phyloP scores from a whole-genome alignment of 23 red algal genomes.

The Gracilaria gracilis region DNA sequence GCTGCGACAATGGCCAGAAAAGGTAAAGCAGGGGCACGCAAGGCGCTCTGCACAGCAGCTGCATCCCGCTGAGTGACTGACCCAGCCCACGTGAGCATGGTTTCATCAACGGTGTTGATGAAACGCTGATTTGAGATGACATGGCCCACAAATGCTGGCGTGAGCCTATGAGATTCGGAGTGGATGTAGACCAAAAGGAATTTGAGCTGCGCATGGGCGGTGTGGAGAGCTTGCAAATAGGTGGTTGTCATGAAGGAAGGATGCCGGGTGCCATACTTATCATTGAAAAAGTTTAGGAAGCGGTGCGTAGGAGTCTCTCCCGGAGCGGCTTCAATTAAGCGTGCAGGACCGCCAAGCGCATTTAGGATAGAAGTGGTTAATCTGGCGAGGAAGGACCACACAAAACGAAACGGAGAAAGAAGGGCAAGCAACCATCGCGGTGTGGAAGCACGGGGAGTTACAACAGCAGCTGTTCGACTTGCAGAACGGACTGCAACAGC shows the following conservation, averaged over 20 bases:
- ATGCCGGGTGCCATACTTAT: constrained; percentile 36
- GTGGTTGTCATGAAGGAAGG: constrained; percentile 50
- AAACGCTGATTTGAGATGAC: constrained; percentile 68
- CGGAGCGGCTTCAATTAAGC: constrained; percentile 58
- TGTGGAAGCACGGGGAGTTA: neutral
- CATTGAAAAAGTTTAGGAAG: constrained; percentile 62
- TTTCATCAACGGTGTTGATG: constrained; percentile 67
- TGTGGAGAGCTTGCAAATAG: constrained; percentile 45
- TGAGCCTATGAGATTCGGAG: constrained; percentile 77
- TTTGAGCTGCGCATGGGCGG: constrained; percentile 66
- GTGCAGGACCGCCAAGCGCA: constrained; percentile 44
- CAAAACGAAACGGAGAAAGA: constrained; percentile 58
- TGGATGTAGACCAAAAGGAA: constrained; percentile 95
- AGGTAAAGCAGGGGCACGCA: constrained; percentile 76
- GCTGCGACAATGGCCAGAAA: constrained; percentile 86
- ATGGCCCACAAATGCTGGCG: constrained; percentile 71
- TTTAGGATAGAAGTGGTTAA: constrained; percentile 33
- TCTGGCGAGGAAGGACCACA: constrained; percentile 57
- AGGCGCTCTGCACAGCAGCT: constrained; percentile 52
- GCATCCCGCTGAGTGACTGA: constrained; percentile 72
- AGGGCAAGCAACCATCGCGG: constrained; percentile 66
- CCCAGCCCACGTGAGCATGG: constrained; percentile 85
- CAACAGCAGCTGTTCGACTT: neutral
- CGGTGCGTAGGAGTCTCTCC: constrained; percentile 52
- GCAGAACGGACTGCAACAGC: neutral